These are phyloP conservation scores for Geosmithia putterillii DNA, from an alignment of 2,329 filamentous ascomycete species.

Conservation along the genomic window DNA sequence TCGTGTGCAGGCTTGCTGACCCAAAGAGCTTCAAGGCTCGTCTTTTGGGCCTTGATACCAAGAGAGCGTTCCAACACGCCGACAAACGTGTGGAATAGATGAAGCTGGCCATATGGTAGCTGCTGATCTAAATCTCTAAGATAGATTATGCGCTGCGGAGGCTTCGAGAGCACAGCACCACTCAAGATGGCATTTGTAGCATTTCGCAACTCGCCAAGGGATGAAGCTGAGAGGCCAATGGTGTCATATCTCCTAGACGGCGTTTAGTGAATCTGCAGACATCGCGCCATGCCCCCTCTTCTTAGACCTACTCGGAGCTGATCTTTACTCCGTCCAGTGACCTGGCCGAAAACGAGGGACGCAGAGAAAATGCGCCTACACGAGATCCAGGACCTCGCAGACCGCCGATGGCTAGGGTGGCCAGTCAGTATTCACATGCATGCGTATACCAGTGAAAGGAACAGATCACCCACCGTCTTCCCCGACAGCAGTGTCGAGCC, in stretches of 20 bases:
- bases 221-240: conserved; percentile 11
- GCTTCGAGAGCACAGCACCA: not conserved
- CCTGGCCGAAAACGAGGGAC: conserved; percentile 6
- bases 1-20: conserved; percentile 8
- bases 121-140: conserved; percentile 10
- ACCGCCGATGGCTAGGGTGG: conserved; percentile 9
- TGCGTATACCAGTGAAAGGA: conserved; percentile 4
- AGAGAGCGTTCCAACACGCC: conserved; percentile 10
- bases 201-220: conserved; percentile 11
- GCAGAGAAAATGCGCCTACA: conserved; percentile 17
- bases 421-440: conserved; percentile 7
- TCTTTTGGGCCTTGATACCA: conserved; percentile 6
- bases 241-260: conserved; percentile 8
- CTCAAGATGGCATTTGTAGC: conserved; percentile 7
- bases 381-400: conserved; percentile 8
- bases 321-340: conserved; percentile 5
- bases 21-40: conserved; percentile 10
- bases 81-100: conserved; percentile 10
- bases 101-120: conserved; percentile 3
- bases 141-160: conserved; percentile 11
- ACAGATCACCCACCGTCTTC: conserved; percentile 18
- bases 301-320: conserved; percentile 9
- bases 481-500: conserved; percentile 23
- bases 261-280: not conserved
- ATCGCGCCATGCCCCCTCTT: not conserved